Base-by-base conservation (phyloP, 2,329 filamentous ascomycete species). In the Tolypocladium capitatum region DNA sequence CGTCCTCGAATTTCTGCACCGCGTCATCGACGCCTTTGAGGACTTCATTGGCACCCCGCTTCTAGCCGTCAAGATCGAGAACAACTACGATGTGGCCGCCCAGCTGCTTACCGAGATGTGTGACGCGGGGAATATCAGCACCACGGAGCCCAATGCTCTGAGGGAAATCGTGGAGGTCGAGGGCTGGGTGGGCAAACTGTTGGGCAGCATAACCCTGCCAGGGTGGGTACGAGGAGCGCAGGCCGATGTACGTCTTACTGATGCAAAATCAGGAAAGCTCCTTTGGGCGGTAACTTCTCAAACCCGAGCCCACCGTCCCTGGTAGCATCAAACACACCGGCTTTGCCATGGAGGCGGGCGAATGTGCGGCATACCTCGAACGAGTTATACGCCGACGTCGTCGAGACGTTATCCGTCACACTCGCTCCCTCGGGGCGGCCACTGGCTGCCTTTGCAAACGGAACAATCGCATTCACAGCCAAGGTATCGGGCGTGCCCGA, bases 351-450 rank as follows among this genome's bases (percentile, higher is more conserved):
- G 92, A 80, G 92, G 52, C 76, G 89, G 51, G 81, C 87, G 35
- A 95, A 95, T 59, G 92, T 98, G 46, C 78, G 90, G 16, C 92
- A 98, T 64, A 97, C 91, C 4, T 94, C 86, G 48, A 98, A 97
- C 66, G 92, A 98, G 65, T 75, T 98, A 55, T 97, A 97, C 63
- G 91, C 95, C 49, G 92, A 98, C 63, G 81, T 98, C 13, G 81
- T 98, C 51, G 92, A 98, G 69, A 88, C 86, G 1, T 72, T 98
- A 0, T 80, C 82, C 1, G 87, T 96, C 36, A 95, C 85, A 0
- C 76, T 97, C 38, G 89, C 92, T 0, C 92, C 92, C 0, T 96
- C 90, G 0, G 92, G 92, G 5, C 77, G 89, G 14, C 84, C 91
- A 1, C 74, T 98, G 21, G 82, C 87, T 8, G 91, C 92, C 3